Percentiles rank a stretch among this genome's conserved stretches.
phyloP scores from a whole-genome alignment of 768 basidiomycete species.

The Rhodosporidiobolus odoratus region DNA sequence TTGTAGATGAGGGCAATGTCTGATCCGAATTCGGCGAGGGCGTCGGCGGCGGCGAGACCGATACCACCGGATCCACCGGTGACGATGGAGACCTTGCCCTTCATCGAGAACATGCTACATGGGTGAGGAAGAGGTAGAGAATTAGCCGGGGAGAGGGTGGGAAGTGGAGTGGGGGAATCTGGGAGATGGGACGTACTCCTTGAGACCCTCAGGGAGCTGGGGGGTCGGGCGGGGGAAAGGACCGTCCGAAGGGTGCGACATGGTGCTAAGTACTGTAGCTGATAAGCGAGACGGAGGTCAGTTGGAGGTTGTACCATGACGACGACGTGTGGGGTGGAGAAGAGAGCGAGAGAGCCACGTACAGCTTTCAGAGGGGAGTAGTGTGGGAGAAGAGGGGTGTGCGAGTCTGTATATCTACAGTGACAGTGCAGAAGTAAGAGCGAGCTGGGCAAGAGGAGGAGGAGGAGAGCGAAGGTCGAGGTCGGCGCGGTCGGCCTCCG shows the following conservation, averaged over 20 bases:
- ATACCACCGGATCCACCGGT: slow-evolving; percentile 31
- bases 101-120: slow-evolving; percentile 27
- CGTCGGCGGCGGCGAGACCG: slow-evolving; percentile 28
- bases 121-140: background rate
- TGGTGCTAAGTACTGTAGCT: background rate
- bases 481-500: background rate
- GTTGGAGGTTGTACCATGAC: background rate
- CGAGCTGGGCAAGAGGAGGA: background rate
- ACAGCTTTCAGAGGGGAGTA: too few species aligned
- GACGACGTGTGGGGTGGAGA: too few species aligned
- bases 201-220: slow-evolving; percentile 12
- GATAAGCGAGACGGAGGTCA: background rate
- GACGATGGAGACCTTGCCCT: slow-evolving; percentile 29
- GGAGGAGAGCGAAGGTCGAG: background rate
- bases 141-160: background rate
- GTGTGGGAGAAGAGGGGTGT: too few species aligned
- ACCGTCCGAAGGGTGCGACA: slow-evolving; percentile 24
- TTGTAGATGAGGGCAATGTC: slow-evolving; percentile 45
- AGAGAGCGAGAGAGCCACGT: too few species aligned
- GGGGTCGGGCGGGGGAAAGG: slow-evolving; percentile 30
- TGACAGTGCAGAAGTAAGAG: background rate
- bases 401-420: too few species aligned
- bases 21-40: slow-evolving; percentile 37
- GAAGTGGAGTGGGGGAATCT: background rate
- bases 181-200: background rate